A percentile compares a stretch with the other conserved stretches of the same genome.
Conservation (phyloP, 2,329 filamentous ascomycete species). For the Ramularia collo-cygni region DNA sequence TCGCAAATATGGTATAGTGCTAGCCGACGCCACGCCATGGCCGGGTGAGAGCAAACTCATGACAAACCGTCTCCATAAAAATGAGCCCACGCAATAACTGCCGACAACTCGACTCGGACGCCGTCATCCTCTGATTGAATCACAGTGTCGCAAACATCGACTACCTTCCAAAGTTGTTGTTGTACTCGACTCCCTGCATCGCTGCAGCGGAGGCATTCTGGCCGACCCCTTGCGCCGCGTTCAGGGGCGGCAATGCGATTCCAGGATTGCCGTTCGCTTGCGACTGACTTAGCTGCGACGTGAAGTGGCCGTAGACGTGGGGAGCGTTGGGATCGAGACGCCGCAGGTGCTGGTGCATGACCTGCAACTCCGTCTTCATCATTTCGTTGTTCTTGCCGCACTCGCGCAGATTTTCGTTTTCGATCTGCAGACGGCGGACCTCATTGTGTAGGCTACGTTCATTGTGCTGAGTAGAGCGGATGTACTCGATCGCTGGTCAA, state of each 20-base stretch:
- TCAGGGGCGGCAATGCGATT: constrained; percentile 33
- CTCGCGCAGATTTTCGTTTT: constrained; percentile 38
- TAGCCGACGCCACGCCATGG: constrained; percentile 12
- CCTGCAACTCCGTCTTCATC: constrained; percentile 40
- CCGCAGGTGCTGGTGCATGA: constrained; percentile 41
- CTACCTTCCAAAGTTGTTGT: constrained; percentile 18
- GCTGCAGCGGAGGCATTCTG: constrained; percentile 25
- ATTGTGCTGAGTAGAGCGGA: constrained; percentile 34
- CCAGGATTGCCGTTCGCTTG: constrained; percentile 24
- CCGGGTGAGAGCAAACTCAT: constrained; percentile 2
- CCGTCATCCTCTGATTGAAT: no score
- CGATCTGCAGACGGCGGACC: constrained; percentile 36
- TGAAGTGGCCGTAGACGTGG: constrained; percentile 44
- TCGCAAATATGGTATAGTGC: constrained; percentile 20
- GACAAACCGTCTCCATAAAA: neutral
- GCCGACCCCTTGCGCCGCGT: constrained; percentile 15
- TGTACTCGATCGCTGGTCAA: constrained; percentile 43
- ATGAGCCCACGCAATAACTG: constrained; percentile 1
- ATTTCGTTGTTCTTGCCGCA: constrained; percentile 42
- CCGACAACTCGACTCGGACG: constrained; percentile 1
- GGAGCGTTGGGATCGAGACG: constrained; percentile 40
- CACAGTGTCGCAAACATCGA: no score
- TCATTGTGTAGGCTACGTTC: constrained; percentile 36
- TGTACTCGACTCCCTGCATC: constrained; percentile 46
- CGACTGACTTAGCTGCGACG: constrained; percentile 37